Evolutionary conservation across 2,329 filamentous ascomycete genomes (phyloP).

Genomic region (Phyllosticta citriasiana): DNA sequence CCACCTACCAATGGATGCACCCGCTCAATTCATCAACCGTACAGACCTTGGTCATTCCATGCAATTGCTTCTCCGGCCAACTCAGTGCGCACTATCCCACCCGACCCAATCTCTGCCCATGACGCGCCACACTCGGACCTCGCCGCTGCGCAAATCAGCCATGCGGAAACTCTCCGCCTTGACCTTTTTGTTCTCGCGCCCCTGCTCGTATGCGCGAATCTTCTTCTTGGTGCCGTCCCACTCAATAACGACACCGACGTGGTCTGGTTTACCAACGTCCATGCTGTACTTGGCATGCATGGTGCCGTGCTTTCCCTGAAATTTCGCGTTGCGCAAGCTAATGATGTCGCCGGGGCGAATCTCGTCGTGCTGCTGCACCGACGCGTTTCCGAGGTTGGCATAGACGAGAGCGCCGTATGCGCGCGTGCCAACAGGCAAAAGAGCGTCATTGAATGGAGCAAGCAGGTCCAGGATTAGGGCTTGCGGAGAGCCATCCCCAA

Average conservation of each 20-base stretch:
- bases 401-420: constrained; percentile 90
- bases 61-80: not conserved
- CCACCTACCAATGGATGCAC: not conserved
- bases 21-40: not conserved
- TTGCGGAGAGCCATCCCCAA: constrained; percentile 76
- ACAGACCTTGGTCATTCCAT: not conserved
- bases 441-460: constrained; percentile 58
- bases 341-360: constrained; percentile 91
- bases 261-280: constrained; percentile 80
- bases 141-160: constrained; percentile 81
- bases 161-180: constrained; percentile 91
- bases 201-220: constrained; percentile 90
- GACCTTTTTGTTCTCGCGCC: constrained; percentile 84
- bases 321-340: constrained; percentile 82
- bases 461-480: constrained; percentile 72
- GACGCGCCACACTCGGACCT: constrained; percentile 95
- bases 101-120: constrained; percentile 89
- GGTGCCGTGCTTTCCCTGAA: constrained; percentile 88
- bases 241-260: constrained; percentile 84
- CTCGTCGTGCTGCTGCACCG: constrained; percentile 80
- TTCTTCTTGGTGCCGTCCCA: constrained; percentile 99
- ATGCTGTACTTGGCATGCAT: constrained; percentile 90
- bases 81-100: constrained; percentile 45
- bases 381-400: constrained; percentile 88
- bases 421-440: constrained; percentile 76